These are phyloP conservation scores for Cadophora luteo-olivacea DNA, from an alignment of 2,329 filamentous ascomycete species.

Conservation along the genomic window DNA sequence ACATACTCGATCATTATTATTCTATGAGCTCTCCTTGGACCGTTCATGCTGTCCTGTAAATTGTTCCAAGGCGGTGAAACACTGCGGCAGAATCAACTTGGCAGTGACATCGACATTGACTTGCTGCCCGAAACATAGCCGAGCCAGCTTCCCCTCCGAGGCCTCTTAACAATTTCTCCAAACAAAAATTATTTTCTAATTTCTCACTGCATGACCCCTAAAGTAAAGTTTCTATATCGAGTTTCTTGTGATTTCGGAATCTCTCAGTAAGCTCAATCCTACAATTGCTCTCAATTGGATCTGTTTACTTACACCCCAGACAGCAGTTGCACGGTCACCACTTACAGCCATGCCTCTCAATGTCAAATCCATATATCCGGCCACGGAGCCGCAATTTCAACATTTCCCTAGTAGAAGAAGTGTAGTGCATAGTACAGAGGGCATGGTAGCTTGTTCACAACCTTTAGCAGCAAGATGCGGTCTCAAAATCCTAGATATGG, in stretches of 20 bases:
- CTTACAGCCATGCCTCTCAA: constrained; percentile 42
- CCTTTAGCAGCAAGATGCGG: constrained; percentile 89
- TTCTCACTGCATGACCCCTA: background rate
- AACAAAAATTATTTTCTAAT: background rate
- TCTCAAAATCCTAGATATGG: constrained; percentile 80
- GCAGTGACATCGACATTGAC: background rate
- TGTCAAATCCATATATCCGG: constrained; percentile 42
- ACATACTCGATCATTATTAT: constrained; percentile 40
- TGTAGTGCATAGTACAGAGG: constrained; percentile 90
- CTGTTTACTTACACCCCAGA: constrained; percentile 23
- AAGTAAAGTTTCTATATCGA: background rate
- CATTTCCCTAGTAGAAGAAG: constrained; percentile 83
- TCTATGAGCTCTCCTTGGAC: constrained; percentile 21
- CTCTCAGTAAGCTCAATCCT: constrained; percentile 2
- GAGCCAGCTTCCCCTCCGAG: background rate
- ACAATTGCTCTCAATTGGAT: background rate
- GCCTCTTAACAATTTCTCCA: background rate
- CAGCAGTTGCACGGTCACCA: constrained; percentile 16
- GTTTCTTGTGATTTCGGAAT: background rate
- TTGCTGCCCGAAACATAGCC: background rate
- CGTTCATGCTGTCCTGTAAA: constrained; percentile 6
- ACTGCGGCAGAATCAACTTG: constrained; percentile 3
- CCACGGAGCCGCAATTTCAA: constrained; percentile 54
- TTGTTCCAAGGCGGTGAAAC: constrained; percentile 16
- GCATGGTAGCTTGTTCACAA: constrained; percentile 89